Evolutionary conservation across 345 rosid genomes (phyloP).

Genomic region (Eucalyptus pumila): DNA sequence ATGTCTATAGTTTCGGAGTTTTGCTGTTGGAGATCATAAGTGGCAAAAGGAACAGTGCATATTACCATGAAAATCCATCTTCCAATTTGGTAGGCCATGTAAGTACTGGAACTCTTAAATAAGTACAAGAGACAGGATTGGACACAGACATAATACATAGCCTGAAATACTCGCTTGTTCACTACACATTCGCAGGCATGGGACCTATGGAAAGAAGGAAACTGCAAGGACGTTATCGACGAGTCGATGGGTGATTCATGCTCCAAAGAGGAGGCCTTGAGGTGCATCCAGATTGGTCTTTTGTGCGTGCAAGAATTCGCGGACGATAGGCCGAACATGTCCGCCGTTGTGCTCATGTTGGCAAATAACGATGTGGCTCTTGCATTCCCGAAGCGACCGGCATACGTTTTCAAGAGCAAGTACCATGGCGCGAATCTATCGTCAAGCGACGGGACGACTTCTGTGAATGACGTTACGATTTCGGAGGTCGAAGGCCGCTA

Average conservation of each 20-base stretch:
- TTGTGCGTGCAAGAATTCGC: constrained; percentile 57
- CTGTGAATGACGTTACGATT: constrained; percentile 19
- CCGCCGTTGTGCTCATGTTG: constrained; percentile 35
- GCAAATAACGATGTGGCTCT: constrained; percentile 9
- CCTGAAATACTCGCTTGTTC: neutral
- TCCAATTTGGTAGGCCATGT: constrained; percentile 41
- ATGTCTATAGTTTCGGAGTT: constrained; percentile 64
- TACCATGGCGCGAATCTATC: neutral
- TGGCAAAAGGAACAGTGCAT: constrained; percentile 22
- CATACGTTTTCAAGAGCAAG: constrained; percentile 7
- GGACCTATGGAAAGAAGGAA: constrained; percentile 32
- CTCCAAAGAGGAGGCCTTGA: constrained; percentile 8
- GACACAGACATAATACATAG: neutral
- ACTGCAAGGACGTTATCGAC: constrained; percentile 15
- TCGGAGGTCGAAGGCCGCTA: neutral
- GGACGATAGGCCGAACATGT: constrained; percentile 39
- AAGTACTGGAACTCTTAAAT: constrained; percentile 2
- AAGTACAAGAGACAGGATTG: neutral
- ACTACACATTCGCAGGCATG: constrained; percentile 20
- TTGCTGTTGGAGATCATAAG: constrained; percentile 49
- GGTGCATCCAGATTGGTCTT: constrained; percentile 49
- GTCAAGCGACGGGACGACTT: neutral
- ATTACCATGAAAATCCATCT: constrained; percentile 1
- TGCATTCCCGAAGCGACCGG: constrained; percentile 37
- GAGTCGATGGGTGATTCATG: constrained; percentile 3